phyloP scores from a whole-genome alignment of 2,329 filamentous ascomycete species.

The Paecilomyces dactylethromorphus region DNA sequence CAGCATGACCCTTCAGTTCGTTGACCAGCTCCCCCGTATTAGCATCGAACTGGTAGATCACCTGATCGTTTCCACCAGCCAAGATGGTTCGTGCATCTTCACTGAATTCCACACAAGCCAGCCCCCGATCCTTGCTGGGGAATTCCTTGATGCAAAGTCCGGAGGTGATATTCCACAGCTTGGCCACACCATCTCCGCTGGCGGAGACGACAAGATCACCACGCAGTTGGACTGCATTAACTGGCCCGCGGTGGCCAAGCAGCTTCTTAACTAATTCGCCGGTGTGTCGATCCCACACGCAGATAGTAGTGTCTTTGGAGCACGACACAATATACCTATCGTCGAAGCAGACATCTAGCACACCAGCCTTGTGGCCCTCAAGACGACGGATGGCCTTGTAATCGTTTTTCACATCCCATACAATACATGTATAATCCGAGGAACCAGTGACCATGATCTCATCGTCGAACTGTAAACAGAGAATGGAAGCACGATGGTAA shows the following conservation, averaged over 20 bases:
- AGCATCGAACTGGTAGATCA: constrained; percentile 94
- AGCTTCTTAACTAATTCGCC: constrained; percentile 71
- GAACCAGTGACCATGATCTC: constrained; percentile 91
- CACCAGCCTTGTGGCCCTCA: constrained; percentile 72
- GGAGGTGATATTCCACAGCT: constrained; percentile 90
- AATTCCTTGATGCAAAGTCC: constrained; percentile 89
- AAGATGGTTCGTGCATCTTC: constrained; percentile 92
- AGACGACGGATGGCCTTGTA: constrained; percentile 78
- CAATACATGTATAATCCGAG: constrained; percentile 83
- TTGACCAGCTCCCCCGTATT: constrained; percentile 78
- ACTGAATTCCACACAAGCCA: constrained; percentile 93
- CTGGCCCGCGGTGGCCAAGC: constrained; percentile 79
- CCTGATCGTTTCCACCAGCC: constrained; percentile 89
- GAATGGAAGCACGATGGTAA: constrained; percentile 85
- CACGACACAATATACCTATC: constrained; percentile 90
- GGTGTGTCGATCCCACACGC: constrained; percentile 84
- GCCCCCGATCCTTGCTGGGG: constrained; percentile 78
- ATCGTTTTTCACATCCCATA: constrained; percentile 75
- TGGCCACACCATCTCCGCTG: constrained; percentile 86
- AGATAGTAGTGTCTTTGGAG: constrained; percentile 91
- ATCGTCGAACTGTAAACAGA: constrained; percentile 92
- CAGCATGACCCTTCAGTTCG: constrained; percentile 74
- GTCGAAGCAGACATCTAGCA: constrained; percentile 91
- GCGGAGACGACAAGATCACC: constrained; percentile 90
- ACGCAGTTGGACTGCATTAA: constrained; percentile 93